Evolutionary conservation across 140 eudicot genomes (phyloP), one percentile per base, ranked within the genome.

Genomic region (Flaveria floridana): DNA sequence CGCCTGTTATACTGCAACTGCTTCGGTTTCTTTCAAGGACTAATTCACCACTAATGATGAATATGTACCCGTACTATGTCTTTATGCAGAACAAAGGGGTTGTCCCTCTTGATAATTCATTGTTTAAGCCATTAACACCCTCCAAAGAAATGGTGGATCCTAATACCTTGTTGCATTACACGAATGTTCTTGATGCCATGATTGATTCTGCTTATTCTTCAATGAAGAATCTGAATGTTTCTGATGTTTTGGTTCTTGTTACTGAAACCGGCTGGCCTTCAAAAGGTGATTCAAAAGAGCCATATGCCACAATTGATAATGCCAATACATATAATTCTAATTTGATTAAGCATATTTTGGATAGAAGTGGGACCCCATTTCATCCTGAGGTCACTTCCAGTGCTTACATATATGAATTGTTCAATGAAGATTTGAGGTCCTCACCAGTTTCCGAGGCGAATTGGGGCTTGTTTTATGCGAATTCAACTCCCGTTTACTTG

Each of bases 231-330:
- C 86, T 92, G 30, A 92, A 92, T 68, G 70, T 87, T 48, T 81
- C 90, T 10, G 96, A 92, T 78, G 91, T 92, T 46, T 12, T 80
- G 6, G 84, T 92, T 67, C 95, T 92, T 42, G 92, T 89, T 65
- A 86, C 83, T 1, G 98, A 89, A 84, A 86, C 98, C 3, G 96
- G 98, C 8, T 89, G 98, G 98, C 98, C 98, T 76, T 92, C 98
- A 5, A 89, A 79, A 70, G 98, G 98, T 20, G 98, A 89, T 70
- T 81, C 95, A 2, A 92, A 89, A 76, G 98, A 89, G 82, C 95
- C 98, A 6, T 86, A 89, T 69, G 98, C 98, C 46, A 92, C 96
- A 3, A 20, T 89, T 14, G 96, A 92, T 69, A 87, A 92, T 73
- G 92, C 98, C 0, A 91, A 92, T 65, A 92, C 95, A 0, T 92